Base-by-base conservation (phyloP, 2,329 filamentous ascomycete genomes). In the Sporothrix phasma region DNA sequence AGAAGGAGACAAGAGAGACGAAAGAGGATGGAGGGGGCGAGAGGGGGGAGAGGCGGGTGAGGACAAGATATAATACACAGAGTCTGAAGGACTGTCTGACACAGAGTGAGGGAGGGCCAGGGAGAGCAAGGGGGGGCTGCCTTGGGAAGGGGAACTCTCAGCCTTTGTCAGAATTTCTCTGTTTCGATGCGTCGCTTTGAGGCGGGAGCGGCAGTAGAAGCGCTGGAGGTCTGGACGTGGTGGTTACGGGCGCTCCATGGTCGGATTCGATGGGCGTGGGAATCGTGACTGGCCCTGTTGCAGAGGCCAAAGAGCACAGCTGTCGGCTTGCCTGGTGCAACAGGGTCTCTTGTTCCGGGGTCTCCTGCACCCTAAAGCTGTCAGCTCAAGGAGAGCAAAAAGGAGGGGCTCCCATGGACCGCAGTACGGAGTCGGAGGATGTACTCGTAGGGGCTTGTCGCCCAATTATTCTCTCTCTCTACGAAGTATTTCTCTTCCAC, bases 201-300 rank as follows among this genome's bases (percentile, higher is more conserved):
- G 41, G 51, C 43, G 45, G 61, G 46, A 26, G 34, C 53, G 22
- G 53, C 53, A 22, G 37, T 58, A 37, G 53, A 8, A 43, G 37
- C 22, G 19, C 31, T 54, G 29, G n/a, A 37, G 49, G 29, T 34
- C 49, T 53, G 15, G 49, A 53, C 8, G 1, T 63, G 51, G 41
- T 60, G 51, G 61, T 56, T 41, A 31, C 31, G 41, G 56, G 62
- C 46, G 37, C 59, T 58, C 43, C 51, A 22, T 63, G 61, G 65
- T 66, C 46, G 61, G 62, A 61, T 66, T 66, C 62, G 63, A 66
- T 56, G 39, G 59, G 6, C 34, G 43, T 59, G 47, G 24, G 22
- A 58, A 49, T 61, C 26, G 63, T 65, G 63, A 66, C 31, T 64
- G 65, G 46, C 26, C 56, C 37, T 46, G 54, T 54, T 8, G n/a